Base-by-base conservation (phyloP, 2,329 filamentous ascomycete genomes). In the Colletotrichum sp. region DNA sequence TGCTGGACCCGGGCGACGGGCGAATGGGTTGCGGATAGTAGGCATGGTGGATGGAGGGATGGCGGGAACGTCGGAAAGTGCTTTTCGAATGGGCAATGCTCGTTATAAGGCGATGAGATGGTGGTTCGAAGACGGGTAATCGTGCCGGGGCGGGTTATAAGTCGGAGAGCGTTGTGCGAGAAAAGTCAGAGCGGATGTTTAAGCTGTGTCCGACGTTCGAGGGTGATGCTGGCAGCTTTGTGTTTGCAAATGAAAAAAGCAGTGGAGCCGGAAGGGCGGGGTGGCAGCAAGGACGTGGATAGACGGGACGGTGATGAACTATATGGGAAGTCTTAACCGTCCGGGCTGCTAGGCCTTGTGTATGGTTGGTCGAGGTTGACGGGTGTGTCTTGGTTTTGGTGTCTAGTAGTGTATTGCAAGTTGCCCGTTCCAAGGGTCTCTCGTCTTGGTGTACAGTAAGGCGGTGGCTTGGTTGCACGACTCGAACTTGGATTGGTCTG, bases 11-110 rank as follows among this genome's bases (percentile, higher is more conserved):
- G 90, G 85, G 69, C 91, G 92, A 80, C 91, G 91, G 72, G 90
- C 87, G 82, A 95, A 94, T 34, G 93, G 92, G 83, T 95, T 95
- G 79, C 94, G 92, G 82, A 95, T 94, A 25, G 55, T 59, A 77
- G 92, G 90, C 93, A 94, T 94, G 74, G 48, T 48, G 39, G 34
- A 60, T 34, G 19, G 48, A 60, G 60, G 30, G 30, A 22, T 32
- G 36, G 70, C 70, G 59, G 57, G n/a, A 39, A 16, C 13, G 44
- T 68, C 65, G 59, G 59, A 36, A 63, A 15, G 44, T 39, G 15
- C 15, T 5, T 27, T 57, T 8, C 9, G 7, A 11, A 34, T 30
- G 48, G 22, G 44, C 27, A 66, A 52, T 61, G 16, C 36, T n/a
- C n/a, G 16, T 48, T 44, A n/a, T 25, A 30, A 60, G 44, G n/a